Base-by-base conservation (phyloP, 352 stramenopile species). In the Elongisporangium anandrum region DNA sequence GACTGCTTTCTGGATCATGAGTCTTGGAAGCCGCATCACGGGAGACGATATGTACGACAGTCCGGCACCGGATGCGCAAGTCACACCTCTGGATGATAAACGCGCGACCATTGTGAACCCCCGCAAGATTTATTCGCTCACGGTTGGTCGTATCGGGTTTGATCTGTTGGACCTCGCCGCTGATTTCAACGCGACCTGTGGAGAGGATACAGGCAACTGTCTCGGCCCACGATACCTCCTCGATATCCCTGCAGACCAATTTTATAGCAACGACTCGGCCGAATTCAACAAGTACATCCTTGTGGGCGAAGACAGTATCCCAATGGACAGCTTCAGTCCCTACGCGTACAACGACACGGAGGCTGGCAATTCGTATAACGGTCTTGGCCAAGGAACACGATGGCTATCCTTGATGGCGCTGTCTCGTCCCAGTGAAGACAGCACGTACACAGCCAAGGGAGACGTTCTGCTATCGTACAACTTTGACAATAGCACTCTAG, bases 381-480 rank as follows among this genome's bases (percentile, higher is more conserved):
- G 9, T 2, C 5, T 41, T 13, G 74, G 72, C 6, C 59, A 61
- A 15, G 60, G 60, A 21, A 15, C 29, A 2, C 29, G 29, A 8
- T 41, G 29, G 29, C 4, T 41, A 1, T 41, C 29, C 4, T 13
- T 41, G 4, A 41, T 41, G 29, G 9, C 29, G 13, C 29, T 41
- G 13, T 66, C 63, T 4, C 68, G 67, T n/a, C 56, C 68, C 9
- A 54, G 52, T 17, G 34, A 45, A 45, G 34, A 45, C 34, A 2
- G 10, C 9, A 12, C 9, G 5, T 45, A 45, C 34, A 45, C 4
- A 12, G 10, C 66, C 48, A 61, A 68, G 48, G 66, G 72, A 16
- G 74, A 82, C 39, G 26, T 85, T 13, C 49, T 81, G 15, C 66
- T 76, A 21, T 59, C 50, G 20, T 68, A 55, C 12, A 79, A 79